A percentile compares a stretch with the other conserved stretches of the same genome.
Conservation (phyloP, 805 yeast species). For the Zygotorulaspora danielsina region DNA sequence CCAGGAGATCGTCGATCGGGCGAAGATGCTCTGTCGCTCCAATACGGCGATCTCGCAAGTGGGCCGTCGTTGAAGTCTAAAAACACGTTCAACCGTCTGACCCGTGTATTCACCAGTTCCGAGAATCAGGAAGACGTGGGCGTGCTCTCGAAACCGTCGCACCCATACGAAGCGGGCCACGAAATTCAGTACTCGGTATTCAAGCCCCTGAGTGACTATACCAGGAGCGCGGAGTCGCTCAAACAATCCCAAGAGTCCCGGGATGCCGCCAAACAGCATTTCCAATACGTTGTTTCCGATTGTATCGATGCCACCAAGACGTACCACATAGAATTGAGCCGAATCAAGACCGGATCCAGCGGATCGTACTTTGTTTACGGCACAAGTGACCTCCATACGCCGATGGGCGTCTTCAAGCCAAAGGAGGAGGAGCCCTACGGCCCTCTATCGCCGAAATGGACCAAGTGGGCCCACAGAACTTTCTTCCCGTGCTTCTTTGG, state of each 20-base stretch:
- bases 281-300: slow-evolving; percentile 37
- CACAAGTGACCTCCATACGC: slow-evolving; percentile 21
- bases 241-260: slow-evolving; percentile 11
- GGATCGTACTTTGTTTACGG: slow-evolving; percentile 61
- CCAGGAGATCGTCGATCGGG: slow-evolving; percentile 2
- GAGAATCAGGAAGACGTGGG: slow-evolving; percentile 5
- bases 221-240: slow-evolving; percentile 16
- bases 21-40: slow-evolving; percentile 1
- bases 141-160: slow-evolving; percentile 1
- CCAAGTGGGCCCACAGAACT: slow-evolving; percentile 72
- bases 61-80: not conserved
- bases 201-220: slow-evolving; percentile 37
- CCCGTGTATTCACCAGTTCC: slow-evolving; percentile 7
- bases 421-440: slow-evolving; percentile 81
- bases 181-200: slow-evolving; percentile 57
- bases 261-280: slow-evolving; percentile 8
- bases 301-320: slow-evolving; percentile 45
- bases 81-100: slow-evolving; percentile 1
- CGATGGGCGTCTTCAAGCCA: slow-evolving; percentile 67
- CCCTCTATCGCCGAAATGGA: slow-evolving; percentile 73
- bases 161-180: slow-evolving; percentile 25
- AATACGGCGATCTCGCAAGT: not conserved
- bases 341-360: slow-evolving; percentile 63
- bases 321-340: slow-evolving; percentile 42
- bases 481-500: slow-evolving; percentile 77